A percentile compares a stretch with the other conserved stretches of the same genome.
Evolutionary conservation across 2,329 filamentous ascomycete species (phyloP).

Genomic region (Dactylellina haptotyla): DNA sequence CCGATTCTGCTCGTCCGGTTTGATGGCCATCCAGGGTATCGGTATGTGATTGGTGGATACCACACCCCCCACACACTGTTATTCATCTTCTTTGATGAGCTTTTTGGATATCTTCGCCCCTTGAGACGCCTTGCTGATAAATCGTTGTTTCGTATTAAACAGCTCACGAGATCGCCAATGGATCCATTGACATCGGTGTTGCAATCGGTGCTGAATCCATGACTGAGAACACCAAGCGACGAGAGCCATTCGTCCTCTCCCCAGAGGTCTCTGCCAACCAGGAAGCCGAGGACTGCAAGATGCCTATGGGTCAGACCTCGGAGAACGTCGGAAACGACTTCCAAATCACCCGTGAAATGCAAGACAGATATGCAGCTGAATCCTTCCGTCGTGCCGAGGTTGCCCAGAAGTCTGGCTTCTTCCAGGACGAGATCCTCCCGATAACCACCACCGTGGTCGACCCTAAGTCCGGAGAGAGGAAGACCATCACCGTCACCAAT

Average conservation of each 20-base stretch:
- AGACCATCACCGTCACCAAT: slow-evolving; percentile 79
- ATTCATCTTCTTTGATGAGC: neutral
- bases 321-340: slow-evolving; percentile 97
- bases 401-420: slow-evolving; percentile 90
- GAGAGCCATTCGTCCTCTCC: slow-evolving; percentile 76
- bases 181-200: slow-evolving; percentile 86
- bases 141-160: neutral
- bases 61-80: too few relatives aligned
- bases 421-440: slow-evolving; percentile 92
- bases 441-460: slow-evolving; percentile 85
- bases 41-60: slow-evolving; percentile 60
- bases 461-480: slow-evolving; percentile 79
- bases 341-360: slow-evolving; percentile 78
- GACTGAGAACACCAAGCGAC: slow-evolving; percentile 76
- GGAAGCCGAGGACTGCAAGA: slow-evolving; percentile 84
- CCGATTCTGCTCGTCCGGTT: slow-evolving; percentile 95
- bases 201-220: slow-evolving; percentile 91
- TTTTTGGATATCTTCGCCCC: too few relatives aligned
- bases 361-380: slow-evolving; percentile 88
- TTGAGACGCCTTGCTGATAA: neutral
- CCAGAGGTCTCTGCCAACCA: slow-evolving; percentile 76
- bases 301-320: slow-evolving; percentile 97
- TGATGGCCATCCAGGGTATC: slow-evolving; percentile 95
- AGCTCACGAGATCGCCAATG: slow-evolving; percentile 79
- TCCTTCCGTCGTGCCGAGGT: slow-evolving; percentile 86